Conservation (phyloP, 1,284 basidiomycete genomes). For the Thecaphora thlaspeos region DNA sequence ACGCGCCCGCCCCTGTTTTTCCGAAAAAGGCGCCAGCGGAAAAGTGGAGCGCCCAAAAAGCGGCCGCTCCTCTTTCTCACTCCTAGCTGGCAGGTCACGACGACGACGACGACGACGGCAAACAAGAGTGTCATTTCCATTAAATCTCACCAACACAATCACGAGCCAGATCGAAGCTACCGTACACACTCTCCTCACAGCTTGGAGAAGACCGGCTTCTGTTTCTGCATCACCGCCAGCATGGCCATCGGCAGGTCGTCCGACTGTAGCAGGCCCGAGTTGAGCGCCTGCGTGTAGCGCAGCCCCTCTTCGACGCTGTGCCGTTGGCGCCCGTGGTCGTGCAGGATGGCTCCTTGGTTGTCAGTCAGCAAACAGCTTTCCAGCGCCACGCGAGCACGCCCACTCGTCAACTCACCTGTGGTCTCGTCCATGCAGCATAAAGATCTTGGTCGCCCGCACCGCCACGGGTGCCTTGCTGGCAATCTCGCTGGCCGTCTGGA, state of each 20-base stretch:
- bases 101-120: too few species aligned
- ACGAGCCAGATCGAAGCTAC: too few species aligned
- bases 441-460: constrained; percentile 75
- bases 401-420: constrained; percentile 62
- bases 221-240: constrained; percentile 59
- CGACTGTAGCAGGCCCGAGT: constrained; percentile 70
- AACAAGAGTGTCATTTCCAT: background rate
- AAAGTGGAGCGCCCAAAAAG: too few species aligned
- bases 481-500: constrained; percentile 70
- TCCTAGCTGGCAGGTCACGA: too few species aligned
- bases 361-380: background rate
- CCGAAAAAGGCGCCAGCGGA: too few species aligned
- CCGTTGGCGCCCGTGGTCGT: too few species aligned
- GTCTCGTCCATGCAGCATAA: constrained; percentile 72
- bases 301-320: constrained; percentile 72
- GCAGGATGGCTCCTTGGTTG: too few species aligned
- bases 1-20: too few species aligned
- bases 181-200: constrained; percentile 28
- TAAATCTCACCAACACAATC: too few species aligned
- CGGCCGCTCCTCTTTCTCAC: too few species aligned
- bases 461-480: constrained; percentile 80
- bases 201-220: constrained; percentile 54
- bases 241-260: constrained; percentile 63
- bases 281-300: constrained; percentile 77
- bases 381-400: too few species aligned